Conservation (phyloP, 441 rosid genomes). For the Manihot esculenta region DNA sequence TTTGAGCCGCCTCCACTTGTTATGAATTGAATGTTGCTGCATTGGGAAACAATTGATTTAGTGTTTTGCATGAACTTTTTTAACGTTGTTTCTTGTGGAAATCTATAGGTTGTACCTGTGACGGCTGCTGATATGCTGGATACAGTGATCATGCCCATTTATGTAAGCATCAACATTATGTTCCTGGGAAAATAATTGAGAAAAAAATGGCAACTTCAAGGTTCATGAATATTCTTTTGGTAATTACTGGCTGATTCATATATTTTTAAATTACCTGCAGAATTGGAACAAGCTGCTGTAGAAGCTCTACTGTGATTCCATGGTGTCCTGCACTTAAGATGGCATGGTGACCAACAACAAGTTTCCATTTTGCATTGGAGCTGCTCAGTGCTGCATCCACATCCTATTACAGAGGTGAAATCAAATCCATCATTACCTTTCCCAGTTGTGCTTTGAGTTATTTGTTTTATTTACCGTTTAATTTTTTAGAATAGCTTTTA, state of each 20-base stretch:
- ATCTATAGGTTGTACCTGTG: slow-evolving; percentile 1
- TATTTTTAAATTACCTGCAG: slow-evolving; percentile 29
- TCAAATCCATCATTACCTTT: not conserved
- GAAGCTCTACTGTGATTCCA: slow-evolving; percentile 34
- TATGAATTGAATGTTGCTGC: slow-evolving; percentile 53
- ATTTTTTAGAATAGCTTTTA: not conserved
- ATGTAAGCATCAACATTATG: slow-evolving; percentile 42
- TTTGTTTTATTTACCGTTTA: no score
- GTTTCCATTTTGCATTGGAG: slow-evolving; percentile 40
- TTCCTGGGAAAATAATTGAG: slow-evolving; percentile 7
- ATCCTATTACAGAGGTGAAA: slow-evolving; percentile 24
- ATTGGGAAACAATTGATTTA: not conserved
- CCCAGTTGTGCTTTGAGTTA: no score
- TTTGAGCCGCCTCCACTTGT: slow-evolving; percentile 82
- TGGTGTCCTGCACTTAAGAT: slow-evolving; percentile 44
- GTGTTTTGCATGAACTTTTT: not conserved
- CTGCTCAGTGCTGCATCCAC: slow-evolving; percentile 27
- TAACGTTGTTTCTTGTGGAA: no score
- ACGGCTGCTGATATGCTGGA: slow-evolving; percentile 17
- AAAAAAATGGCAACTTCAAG: not conserved
- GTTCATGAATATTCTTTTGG: not conserved
- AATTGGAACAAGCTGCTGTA: slow-evolving; percentile 28
- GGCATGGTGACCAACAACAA: slow-evolving; percentile 43
- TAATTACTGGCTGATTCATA: not conserved
- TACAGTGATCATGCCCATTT: slow-evolving; percentile 60